Evolutionary conservation across 2,329 filamentous ascomycete species (phyloP).

Genomic region (Metarhizium rileyi): DNA sequence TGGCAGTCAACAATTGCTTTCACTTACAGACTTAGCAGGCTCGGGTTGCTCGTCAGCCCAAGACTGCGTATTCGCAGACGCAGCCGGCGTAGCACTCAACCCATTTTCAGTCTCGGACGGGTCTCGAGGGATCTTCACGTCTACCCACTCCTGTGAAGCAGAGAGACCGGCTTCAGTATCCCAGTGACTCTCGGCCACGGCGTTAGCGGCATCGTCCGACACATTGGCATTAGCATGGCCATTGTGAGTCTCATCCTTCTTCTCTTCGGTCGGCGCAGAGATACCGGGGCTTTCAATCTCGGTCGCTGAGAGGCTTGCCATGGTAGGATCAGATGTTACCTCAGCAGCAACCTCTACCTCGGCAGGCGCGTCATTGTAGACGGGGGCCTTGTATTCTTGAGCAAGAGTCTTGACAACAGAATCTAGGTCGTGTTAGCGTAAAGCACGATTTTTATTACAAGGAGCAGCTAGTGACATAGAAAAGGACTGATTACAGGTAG

Average conservation of each 20-base stretch:
- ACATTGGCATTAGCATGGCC: slow-evolving; percentile 41
- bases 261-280: slow-evolving; percentile 32
- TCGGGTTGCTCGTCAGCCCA: slow-evolving; percentile 77
- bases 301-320: slow-evolving; percentile 56
- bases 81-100: slow-evolving; percentile 49
- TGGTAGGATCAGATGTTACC: slow-evolving; percentile 50
- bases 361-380: slow-evolving; percentile 21
- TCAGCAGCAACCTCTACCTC: slow-evolving; percentile 26
- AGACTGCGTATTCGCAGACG: slow-evolving; percentile 48
- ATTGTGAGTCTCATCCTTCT: slow-evolving; percentile 26
- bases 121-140: slow-evolving; percentile 58
- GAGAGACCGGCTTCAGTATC: slow-evolving; percentile 38
- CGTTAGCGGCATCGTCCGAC: slow-evolving; percentile 44
- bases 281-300: slow-evolving; percentile 48
- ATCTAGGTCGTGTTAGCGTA: slow-evolving; percentile 20
- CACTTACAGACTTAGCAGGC: slow-evolving; percentile 32
- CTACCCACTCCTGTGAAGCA: slow-evolving; percentile 61
- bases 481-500: slow-evolving; percentile 57
- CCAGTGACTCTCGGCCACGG: slow-evolving; percentile 58
- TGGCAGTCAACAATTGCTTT: neutral
- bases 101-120: slow-evolving; percentile 64
- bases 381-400: slow-evolving; percentile 40
- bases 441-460: neutral
- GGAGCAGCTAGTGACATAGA: neutral
- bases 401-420: slow-evolving; percentile 33